Evolutionary conservation across 768 basidiomycete species (phyloP).

Genomic region (Kwoniella heveanensis): DNA sequence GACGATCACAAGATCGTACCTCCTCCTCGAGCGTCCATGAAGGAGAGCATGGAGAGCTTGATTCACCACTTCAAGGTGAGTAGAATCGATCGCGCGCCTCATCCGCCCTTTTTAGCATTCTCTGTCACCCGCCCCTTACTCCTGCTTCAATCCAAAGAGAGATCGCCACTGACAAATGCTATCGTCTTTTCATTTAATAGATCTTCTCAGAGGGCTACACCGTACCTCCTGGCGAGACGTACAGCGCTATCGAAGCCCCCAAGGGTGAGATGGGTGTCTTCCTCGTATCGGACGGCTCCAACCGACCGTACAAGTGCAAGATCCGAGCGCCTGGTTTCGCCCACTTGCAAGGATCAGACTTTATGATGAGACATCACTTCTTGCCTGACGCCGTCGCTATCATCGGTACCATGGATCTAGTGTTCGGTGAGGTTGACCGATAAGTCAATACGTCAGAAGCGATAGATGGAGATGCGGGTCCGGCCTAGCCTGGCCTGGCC

Average conservation of each 20-base stretch:
- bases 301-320: constrained; percentile 94
- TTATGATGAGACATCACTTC: constrained; percentile 75
- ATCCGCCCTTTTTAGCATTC: too few relatives aligned
- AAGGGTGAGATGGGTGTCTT: constrained; percentile 99
- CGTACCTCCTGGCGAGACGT: constrained; percentile 86
- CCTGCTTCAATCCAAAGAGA: too few relatives aligned
- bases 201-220: constrained; percentile 96
- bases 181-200: constrained; percentile 56
- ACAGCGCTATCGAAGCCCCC: constrained; percentile 95
- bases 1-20: constrained; percentile 98
- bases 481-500: too few relatives aligned
- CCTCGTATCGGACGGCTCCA: constrained; percentile 93
- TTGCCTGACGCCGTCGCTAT: constrained; percentile 93
- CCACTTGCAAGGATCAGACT: constrained; percentile 92
- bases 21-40: constrained; percentile 95
- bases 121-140: too few relatives aligned
- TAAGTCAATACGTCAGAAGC: constrained; percentile 25
- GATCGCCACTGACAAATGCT: neutral
- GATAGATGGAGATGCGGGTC: constrained; percentile 2
- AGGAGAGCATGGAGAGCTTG: constrained; percentile 96
- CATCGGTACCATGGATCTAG: constrained; percentile 98
- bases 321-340: constrained; percentile 97
- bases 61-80: constrained; percentile 96
- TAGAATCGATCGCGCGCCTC: neutral
- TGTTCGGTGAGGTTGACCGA: constrained; percentile 77